Evolutionary conservation across 495 filamentous ascomycete species (phyloP).

Genomic region (Choiromyces venosus): DNA sequence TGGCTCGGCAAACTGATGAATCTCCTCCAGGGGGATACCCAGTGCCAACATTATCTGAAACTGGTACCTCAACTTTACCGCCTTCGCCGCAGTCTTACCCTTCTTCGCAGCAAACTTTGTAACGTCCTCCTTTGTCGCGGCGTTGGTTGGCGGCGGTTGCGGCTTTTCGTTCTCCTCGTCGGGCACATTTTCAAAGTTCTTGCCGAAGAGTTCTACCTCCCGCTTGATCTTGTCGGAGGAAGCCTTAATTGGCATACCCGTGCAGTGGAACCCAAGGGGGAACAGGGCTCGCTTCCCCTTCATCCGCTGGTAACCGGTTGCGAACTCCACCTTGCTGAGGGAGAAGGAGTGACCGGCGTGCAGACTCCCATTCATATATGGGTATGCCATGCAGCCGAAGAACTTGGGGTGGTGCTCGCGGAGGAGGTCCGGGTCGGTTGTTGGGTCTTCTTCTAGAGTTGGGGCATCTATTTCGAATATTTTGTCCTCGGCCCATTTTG

Average conservation of each 20-base stretch:
- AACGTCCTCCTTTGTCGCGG: constrained; percentile 58
- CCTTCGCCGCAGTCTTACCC: constrained; percentile 86
- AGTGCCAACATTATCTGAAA: constrained; percentile 85
- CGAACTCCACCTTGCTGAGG: constrained; percentile 84
- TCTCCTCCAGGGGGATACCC: constrained; percentile 76
- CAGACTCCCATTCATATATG: constrained; percentile 93
- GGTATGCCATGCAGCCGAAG: constrained; percentile 89
- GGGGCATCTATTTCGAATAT: constrained; percentile 85
- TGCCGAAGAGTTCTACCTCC: constrained; percentile 83
- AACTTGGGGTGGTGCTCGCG: constrained; percentile 81
- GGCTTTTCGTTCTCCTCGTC: constrained; percentile 49
- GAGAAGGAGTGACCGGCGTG: constrained; percentile 92
- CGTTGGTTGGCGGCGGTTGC: constrained; percentile 34
- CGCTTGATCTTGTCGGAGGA: constrained; percentile 80
- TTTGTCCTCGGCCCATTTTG: constrained; percentile 68
- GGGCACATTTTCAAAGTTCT: constrained; percentile 71
- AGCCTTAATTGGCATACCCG: constrained; percentile 96
- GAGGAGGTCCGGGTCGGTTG: constrained; percentile 64
- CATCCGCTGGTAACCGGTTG: constrained; percentile 76
- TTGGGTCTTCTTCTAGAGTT: constrained; percentile 64
- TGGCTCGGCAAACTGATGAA: constrained; percentile 85
- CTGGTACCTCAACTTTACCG: constrained; percentile 78
- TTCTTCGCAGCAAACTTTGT: constrained; percentile 93
- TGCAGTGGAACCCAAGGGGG: constrained; percentile 91
- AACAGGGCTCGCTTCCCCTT: constrained; percentile 80